Evolutionary conservation across 345 rosid genomes (phyloP), one percentile per base, ranked within the genome.

Genomic region (Odontarrhena argentea): DNA sequence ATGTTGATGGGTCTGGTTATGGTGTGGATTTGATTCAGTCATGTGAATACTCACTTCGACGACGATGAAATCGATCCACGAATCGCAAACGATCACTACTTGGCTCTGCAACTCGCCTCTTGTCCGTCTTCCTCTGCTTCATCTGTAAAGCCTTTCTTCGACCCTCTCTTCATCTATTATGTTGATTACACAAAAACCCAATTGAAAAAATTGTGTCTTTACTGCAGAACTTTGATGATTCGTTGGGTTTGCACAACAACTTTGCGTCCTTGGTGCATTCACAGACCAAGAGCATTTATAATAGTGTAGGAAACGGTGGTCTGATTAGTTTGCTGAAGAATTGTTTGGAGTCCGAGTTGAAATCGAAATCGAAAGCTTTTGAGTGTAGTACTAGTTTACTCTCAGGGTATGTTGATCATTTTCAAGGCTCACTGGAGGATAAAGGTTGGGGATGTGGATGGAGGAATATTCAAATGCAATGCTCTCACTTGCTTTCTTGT

Each of bases 371-470:
- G 6, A 70, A 56, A 36, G 55, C 71, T 24, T 63, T 60, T 15
- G 70, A 70, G 11, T 48, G 47, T 6, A 61, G 71, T 0, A 14
- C 47, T 1, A 77, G 78, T 55, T 69, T 84, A 26, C 45, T 91
- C 53, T 78, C 83, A 4, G 85, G 88, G 10, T 74, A 63, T 9
- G 81, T 83, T 2, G 89, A 87, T 74, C 97, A 91, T 74, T 91
- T 79, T 54, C 89, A 87, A 57, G 75, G 56, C n/a, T 73, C 80
- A 2, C 83, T 82, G 55, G 89, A 87, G 69, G 75, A 61, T 58
- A 56, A 48, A 34, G 92, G 92, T 5, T 91, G 97, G 95, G 97
- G 95, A 48, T 90, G 95, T 36, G 97, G 92, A 28, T 87, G 95
- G 92, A 82, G 81, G 40, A 90, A 90, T 73, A 84, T 86, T 41